A percentile compares a stretch with the other conserved stretches of the same genome.
phyloP scores from a whole-genome alignment of 2,329 filamentous ascomycete genomes.

The Ceratocystiopsis sp. region DNA sequence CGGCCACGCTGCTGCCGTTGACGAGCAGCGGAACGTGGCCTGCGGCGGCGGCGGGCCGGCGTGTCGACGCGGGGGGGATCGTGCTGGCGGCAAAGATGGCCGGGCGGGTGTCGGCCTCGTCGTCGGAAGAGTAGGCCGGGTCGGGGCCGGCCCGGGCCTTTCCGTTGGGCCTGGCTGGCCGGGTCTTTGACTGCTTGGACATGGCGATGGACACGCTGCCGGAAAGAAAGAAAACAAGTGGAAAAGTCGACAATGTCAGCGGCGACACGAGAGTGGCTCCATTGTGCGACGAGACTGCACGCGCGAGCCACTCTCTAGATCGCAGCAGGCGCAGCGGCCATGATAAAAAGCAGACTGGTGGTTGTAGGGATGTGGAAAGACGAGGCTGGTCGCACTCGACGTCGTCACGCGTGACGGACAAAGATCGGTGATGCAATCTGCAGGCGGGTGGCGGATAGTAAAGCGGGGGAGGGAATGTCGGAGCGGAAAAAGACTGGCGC shows the following conservation, averaged over 20 bases:
- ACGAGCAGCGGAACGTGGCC: too few relatives aligned
- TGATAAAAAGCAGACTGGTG: slow-evolving; percentile 21
- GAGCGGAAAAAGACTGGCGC: too few relatives aligned
- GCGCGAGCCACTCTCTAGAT: slow-evolving; percentile 34
- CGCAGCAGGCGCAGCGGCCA: slow-evolving; percentile 27
- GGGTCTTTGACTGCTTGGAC: slow-evolving; percentile 11
- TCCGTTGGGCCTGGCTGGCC: slow-evolving; percentile 16
- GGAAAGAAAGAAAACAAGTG: background rate
- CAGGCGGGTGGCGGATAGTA: too few relatives aligned
- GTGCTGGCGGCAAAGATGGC: slow-evolving; percentile 11
- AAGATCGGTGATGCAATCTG: too few relatives aligned
- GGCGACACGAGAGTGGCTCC: slow-evolving; percentile 33
- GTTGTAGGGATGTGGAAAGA: background rate
- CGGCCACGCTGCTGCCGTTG: too few relatives aligned
- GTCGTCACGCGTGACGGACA: too few relatives aligned
- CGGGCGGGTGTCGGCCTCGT: slow-evolving; percentile 22
- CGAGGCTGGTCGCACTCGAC: background rate
- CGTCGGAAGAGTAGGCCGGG: slow-evolving; percentile 19
- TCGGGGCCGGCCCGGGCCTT: slow-evolving; percentile 11
- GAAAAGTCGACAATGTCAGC: background rate
- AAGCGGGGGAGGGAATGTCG: too few relatives aligned
- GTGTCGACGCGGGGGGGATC: slow-evolving; percentile 17
- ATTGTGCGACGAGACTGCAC: slow-evolving; percentile 26
- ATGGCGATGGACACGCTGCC: slow-evolving; percentile 6
- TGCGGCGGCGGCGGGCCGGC: too few relatives aligned